These are phyloP conservation scores for Amylostereum chailletii DNA, from an alignment of 1,284 basidiomycete genomes.

Conservation along the genomic window DNA sequence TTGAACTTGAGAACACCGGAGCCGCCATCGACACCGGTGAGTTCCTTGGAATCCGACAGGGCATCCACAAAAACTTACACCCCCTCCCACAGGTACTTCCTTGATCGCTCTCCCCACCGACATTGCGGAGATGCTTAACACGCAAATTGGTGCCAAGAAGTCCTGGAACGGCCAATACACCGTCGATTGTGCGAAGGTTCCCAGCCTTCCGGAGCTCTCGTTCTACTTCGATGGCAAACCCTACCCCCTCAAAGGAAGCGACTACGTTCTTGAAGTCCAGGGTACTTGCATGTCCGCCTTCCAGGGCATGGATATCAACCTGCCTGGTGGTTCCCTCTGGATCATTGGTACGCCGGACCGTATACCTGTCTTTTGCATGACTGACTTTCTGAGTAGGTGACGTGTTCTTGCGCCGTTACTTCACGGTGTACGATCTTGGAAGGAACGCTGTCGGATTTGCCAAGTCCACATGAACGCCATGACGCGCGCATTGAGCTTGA, in stretches of 20 bases:
- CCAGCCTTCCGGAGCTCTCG: constrained; percentile 78
- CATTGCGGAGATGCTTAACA: constrained; percentile 96
- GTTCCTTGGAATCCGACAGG: constrained; percentile 11
- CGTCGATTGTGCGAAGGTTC: constrained; percentile 83
- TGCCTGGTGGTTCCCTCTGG: constrained; percentile 85
- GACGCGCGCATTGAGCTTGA: not conserved
- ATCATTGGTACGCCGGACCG: constrained; percentile 70
- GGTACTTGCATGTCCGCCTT: constrained; percentile 95
- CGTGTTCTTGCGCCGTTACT: constrained; percentile 84
- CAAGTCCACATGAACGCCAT: constrained; percentile 15
- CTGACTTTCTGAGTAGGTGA: constrained; percentile 43
- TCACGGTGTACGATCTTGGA: constrained; percentile 90
- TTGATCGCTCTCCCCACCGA: constrained; percentile 90
- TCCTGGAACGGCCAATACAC: constrained; percentile 94
- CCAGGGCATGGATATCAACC: constrained; percentile 86
- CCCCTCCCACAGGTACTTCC: constrained; percentile 59
- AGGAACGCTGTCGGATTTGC: constrained; percentile 86
- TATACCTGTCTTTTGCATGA: not conserved
- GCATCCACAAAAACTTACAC: not conserved
- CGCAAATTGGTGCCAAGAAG: constrained; percentile 88
- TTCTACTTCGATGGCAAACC: constrained; percentile 79
- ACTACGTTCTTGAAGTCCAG: constrained; percentile 85
- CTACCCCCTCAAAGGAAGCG: constrained; percentile 75
- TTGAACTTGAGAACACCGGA: constrained; percentile 86
- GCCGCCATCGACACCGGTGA: constrained; percentile 94